Evolutionary conservation across 1,139 yeast species (phyloP), one percentile per base, ranked within the genome.

Genomic region (Candida sanyaensis): DNA sequence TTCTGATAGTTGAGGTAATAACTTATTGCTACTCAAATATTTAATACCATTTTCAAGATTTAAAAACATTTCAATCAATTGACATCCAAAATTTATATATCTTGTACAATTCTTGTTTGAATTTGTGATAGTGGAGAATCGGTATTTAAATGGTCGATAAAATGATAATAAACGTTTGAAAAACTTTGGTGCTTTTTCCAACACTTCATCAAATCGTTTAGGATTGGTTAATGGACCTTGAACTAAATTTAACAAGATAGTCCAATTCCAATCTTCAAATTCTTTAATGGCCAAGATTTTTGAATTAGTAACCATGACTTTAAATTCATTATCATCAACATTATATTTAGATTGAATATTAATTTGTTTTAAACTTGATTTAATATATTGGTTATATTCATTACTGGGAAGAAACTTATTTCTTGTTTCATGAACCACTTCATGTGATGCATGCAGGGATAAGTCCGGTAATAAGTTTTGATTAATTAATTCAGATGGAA

Each of bases 221-320:
- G 90, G 86, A 56, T 83, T 86, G 48, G 81, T 65, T 24, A 93
- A 68, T 0, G 97, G 96, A 0, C 97, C 97, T 55, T 81, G 87
- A 51, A 91, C 78, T 23, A 93, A 67, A 48, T 81, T 86, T 7
- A 79, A 69, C 2, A 92, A 69, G 1, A 84, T 70, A 30, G 78
- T 79, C 96, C 98, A 92, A 60, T 91, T 86, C 99, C 99, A 95
- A 45, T 83, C 84, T 4, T 83, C 75, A 60, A 78, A 91, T 46
- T 86, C 90, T 60, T 92, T 93, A 0, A 96, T 84, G 6, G 86
- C 78, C 41, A 90, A 65, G 1, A 93, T 91, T 54, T 78, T 83
- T 0, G 96, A 83, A 44, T 85, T 85, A 37, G 72, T 69, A 6
- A 93, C 73, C 69, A 88, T 72, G 48, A 78, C 76, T 56, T 87